These are phyloP conservation scores for Cyberlindnera subsufficiens DNA, from an alignment of 805 yeast genomes.

Conservation along the genomic window DNA sequence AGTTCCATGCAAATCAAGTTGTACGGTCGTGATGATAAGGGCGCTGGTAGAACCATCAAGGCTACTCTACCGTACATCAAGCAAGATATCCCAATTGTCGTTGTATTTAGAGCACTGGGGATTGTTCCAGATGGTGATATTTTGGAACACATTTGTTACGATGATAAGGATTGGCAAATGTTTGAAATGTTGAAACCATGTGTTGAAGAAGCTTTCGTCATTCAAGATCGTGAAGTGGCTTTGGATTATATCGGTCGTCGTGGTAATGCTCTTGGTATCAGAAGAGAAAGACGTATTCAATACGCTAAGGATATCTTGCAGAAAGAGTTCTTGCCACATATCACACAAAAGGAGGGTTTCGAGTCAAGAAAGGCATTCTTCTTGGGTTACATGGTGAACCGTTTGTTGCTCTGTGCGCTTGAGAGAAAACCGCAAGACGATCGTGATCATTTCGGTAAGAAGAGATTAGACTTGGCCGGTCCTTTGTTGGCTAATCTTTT, in stretches of 20 bases:
- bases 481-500: constrained; percentile 93
- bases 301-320: constrained; percentile 96
- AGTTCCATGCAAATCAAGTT: constrained; percentile 91
- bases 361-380: constrained; percentile 96
- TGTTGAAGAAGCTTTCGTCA: constrained; percentile 97
- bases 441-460: constrained; percentile 99
- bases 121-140: constrained; percentile 99
- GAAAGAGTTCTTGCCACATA: constrained; percentile 94
- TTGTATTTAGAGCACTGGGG: constrained; percentile 96
- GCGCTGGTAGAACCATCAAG: constrained; percentile 80
- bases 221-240: constrained; percentile 97
- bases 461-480: constrained; percentile 97
- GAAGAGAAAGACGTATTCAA: constrained; percentile 96
- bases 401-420: constrained; percentile 88
- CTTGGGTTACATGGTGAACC: constrained; percentile 96
- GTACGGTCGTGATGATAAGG: constrained; percentile 72
- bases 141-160: constrained; percentile 96
- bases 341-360: constrained; percentile 94
- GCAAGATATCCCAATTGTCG: constrained; percentile 94
- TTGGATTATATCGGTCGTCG: constrained; percentile 97
- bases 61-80: constrained; percentile 96
- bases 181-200: constrained; percentile 98
- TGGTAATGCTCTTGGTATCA: constrained; percentile 93
- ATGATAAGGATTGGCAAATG: constrained; percentile 99
- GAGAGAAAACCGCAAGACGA: constrained; percentile 98